A percentile compares a stretch with the other conserved stretches of the same genome.
These are phyloP conservation scores for Ogataea hybrid DNA, from an alignment of 1,139 yeast species.

Conservation along the genomic window DNA sequence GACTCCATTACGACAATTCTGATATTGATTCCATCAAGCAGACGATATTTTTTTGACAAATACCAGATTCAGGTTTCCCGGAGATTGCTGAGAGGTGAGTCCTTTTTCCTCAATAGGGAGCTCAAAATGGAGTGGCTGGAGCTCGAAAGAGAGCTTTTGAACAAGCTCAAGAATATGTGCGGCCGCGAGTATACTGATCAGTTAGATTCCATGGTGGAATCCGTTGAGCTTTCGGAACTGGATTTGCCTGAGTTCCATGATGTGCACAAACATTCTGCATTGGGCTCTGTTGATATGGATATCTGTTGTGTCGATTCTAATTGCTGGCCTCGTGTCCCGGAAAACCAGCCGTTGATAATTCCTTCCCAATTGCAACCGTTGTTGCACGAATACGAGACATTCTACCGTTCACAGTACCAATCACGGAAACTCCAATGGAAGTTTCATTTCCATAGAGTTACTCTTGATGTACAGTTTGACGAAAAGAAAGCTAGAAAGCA, in stretches of 20 bases:
- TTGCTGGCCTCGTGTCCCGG: conserved; percentile 24
- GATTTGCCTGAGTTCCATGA: conserved; percentile 6
- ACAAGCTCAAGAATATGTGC: conserved; percentile 6
- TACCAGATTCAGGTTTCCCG: conserved; percentile 20
- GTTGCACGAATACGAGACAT: conserved; percentile 11
- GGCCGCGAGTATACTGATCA: conserved; percentile 20
- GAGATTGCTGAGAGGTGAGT: conserved; percentile 16
- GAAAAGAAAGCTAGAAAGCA: conserved; percentile 7
- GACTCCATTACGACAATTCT: conserved; percentile 6
- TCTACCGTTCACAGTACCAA: conserved; percentile 5
- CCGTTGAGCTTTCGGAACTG: conserved; percentile 12
- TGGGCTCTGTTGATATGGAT: conserved; percentile 5
- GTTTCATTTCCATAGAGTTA: conserved; percentile 21
- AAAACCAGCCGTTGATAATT: conserved; percentile 15
- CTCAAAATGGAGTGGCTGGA: conserved; percentile 4
- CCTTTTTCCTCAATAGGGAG: conserved; percentile 4
- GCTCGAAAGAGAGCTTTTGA: conserved; percentile 12
- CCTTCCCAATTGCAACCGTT: conserved; percentile 12
- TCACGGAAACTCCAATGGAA: conserved; percentile 20
- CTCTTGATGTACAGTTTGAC: conserved; percentile 19
- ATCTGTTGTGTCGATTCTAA: conserved; percentile 17
- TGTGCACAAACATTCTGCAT: not conserved
- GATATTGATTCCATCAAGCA: conserved; percentile 17
- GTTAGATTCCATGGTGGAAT: conserved; percentile 16
- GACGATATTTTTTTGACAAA: conserved; percentile 21